Percentiles rank a stretch among this genome's conserved stretches.
Evolutionary conservation across 75 land plant species (phyloP).

Genomic region (Pinus taeda): DNA sequence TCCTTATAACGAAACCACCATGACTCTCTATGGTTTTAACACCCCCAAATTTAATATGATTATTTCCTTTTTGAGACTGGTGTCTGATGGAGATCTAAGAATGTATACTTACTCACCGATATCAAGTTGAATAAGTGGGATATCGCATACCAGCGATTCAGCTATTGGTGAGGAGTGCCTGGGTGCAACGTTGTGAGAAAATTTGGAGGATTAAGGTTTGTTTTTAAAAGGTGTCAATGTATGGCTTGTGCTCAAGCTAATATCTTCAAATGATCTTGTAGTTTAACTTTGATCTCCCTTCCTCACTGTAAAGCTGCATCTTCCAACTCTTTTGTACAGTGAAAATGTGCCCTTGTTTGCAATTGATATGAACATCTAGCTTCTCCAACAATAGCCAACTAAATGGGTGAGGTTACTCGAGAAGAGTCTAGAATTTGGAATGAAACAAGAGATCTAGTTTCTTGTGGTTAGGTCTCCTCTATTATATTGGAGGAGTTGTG

Average conservation of each 20-base stretch:
- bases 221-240: conserved; percentile 11
- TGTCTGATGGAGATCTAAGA: conserved; percentile 35
- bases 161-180: not conserved
- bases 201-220: too few species aligned
- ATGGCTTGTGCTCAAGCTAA: conserved; percentile 34
- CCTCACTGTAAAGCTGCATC: conserved; percentile 8
- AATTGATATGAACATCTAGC: too few species aligned
- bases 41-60: conserved; percentile 24
- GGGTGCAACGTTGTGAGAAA: too few species aligned
- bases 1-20: not conserved
- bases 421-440: too few species aligned
- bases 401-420: too few species aligned
- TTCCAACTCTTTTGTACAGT: not conserved
- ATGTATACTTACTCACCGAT: conserved; percentile 25
- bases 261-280: conserved; percentile 28
- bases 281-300: conserved; percentile 16
- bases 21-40: not conserved
- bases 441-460: too few species aligned
- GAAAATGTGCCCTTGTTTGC: too few species aligned
- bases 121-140: conserved; percentile 26
- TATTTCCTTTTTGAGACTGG: conserved; percentile 23
- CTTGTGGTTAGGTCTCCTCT: too few species aligned
- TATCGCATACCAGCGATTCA: conserved; percentile 25
- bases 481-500: too few species aligned
- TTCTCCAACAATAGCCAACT: too few species aligned